These are phyloP conservation scores for Gymnopilus dilepis DNA, from an alignment of 768 basidiomycete species.

Conservation along the genomic window DNA sequence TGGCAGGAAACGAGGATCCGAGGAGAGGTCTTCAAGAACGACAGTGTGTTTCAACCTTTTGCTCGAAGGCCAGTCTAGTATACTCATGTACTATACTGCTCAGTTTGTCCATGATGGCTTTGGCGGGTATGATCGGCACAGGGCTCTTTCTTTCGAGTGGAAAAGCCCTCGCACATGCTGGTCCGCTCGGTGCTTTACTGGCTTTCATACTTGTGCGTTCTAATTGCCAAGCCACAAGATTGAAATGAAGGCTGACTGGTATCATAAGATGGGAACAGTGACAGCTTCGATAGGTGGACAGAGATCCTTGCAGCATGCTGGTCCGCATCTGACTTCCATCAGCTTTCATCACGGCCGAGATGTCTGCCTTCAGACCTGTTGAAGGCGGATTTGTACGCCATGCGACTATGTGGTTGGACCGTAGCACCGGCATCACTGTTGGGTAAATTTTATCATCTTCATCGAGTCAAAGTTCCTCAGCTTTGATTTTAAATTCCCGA, in stretches of 20 bases:
- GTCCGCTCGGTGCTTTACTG: conserved; percentile 57
- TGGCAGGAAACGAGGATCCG: conserved; percentile 25
- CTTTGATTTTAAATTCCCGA: neutral
- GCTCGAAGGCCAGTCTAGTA: too few species aligned
- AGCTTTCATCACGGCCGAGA: conserved; percentile 47
- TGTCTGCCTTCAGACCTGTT: conserved; percentile 65
- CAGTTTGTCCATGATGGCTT: conserved; percentile 38
- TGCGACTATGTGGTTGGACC: conserved; percentile 57
- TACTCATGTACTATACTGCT: neutral
- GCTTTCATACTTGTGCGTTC: conserved; percentile 45
- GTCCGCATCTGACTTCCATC: neutral
- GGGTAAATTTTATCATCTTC: conserved; percentile 23
- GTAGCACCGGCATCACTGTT: conserved; percentile 33
- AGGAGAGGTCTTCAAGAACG: conserved; percentile 34
- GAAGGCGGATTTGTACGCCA: conserved; percentile 60
- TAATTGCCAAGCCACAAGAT: neutral
- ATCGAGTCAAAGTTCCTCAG: neutral
- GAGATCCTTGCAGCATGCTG: neutral
- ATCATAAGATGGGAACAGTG: conserved; percentile 36
- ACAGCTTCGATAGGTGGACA: conserved; percentile 36
- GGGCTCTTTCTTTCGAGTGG: conserved; percentile 64
- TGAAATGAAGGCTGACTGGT: neutral
- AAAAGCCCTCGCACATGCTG: conserved; percentile 50
- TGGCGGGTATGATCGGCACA: conserved; percentile 51
- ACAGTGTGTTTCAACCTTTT: conserved; percentile 32